These are phyloP conservation scores for Epichloe elymi DNA, from an alignment of 2,329 filamentous ascomycete genomes.

Conservation along the genomic window DNA sequence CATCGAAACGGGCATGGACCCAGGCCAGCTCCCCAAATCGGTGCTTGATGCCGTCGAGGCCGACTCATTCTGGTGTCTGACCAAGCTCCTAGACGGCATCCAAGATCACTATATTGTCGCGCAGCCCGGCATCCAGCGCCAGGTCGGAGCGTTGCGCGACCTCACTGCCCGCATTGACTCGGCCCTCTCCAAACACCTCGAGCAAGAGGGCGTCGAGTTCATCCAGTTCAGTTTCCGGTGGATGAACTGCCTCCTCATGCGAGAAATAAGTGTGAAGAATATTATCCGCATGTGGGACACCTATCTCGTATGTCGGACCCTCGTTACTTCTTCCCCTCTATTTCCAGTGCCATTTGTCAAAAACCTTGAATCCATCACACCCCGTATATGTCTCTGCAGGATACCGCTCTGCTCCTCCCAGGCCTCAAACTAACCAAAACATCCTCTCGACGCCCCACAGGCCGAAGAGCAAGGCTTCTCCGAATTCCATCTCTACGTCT, in stretches of 20 bases:
- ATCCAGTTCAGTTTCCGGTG: constrained; percentile 98
- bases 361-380: neutral
- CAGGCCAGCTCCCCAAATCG: constrained; percentile 76
- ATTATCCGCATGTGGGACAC: constrained; percentile 99
- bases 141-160: constrained; percentile 79
- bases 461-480: constrained; percentile 98
- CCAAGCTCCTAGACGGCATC: constrained; percentile 94
- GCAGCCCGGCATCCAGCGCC: constrained; percentile 89
- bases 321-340: neutral
- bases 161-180: constrained; percentile 83
- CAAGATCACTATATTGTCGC: constrained; percentile 99
- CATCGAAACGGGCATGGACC: constrained; percentile 91
- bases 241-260: constrained; percentile 99
- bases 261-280: constrained; percentile 90
- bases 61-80: constrained; percentile 96
- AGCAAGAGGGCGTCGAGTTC: constrained; percentile 87
- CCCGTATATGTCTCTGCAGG: neutral
- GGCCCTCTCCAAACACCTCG: constrained; percentile 72
- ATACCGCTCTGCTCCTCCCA: neutral
- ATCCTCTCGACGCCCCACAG: constrained; percentile 30
- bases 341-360: neutral
- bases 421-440: neutral
- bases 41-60: constrained; percentile 95
- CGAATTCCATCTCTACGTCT: constrained; percentile 96
- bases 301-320: constrained; percentile 59